phyloP scores from a whole-genome alignment of 2,329 filamentous ascomycete genomes.

The Botrytis paeoniae region DNA sequence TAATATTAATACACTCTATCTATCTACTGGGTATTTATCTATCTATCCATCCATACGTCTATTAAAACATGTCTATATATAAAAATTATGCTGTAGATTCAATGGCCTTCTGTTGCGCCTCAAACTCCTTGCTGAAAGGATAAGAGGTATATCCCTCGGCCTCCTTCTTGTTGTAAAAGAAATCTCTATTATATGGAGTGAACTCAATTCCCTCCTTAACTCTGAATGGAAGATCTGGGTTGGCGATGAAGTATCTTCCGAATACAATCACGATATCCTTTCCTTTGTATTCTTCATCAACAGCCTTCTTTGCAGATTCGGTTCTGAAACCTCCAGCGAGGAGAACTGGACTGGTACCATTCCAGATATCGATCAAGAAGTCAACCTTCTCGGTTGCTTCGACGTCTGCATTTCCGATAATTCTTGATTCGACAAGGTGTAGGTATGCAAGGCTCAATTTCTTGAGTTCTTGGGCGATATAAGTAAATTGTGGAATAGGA shows the following conservation, averaged over 20 bases:
- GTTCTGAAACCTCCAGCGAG: conserved; percentile 48
- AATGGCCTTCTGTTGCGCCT: conserved; percentile 21
- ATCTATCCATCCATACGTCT: neutral
- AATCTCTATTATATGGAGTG: conserved; percentile 41
- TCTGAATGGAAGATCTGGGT: conserved; percentile 46
- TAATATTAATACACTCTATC: neutral
- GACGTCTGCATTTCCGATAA: conserved; percentile 38
- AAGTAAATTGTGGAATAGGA: conserved; percentile 59
- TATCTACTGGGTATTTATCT: neutral
- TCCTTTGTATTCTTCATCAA: conserved; percentile 39
- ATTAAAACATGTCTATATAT: neutral
- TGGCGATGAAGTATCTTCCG: conserved; percentile 46
- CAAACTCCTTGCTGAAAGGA: conserved; percentile 37
- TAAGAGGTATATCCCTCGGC: conserved; percentile 41
- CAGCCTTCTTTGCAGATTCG: conserved; percentile 41
- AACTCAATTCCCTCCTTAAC: conserved; percentile 42
- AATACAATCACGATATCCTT: conserved; percentile 43
- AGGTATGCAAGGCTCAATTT: conserved; percentile 56
- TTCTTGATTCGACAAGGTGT: conserved; percentile 55
- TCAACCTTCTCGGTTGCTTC: conserved; percentile 43
- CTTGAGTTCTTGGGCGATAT: conserved; percentile 52
- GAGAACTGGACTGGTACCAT: conserved; percentile 45
- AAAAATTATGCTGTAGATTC: neutral
- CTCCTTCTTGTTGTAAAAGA: conserved; percentile 39
- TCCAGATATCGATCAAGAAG: conserved; percentile 47